Base-by-base conservation (phyloP, 2,329 filamentous ascomycete genomes). In the Xylaria polymorpha region DNA sequence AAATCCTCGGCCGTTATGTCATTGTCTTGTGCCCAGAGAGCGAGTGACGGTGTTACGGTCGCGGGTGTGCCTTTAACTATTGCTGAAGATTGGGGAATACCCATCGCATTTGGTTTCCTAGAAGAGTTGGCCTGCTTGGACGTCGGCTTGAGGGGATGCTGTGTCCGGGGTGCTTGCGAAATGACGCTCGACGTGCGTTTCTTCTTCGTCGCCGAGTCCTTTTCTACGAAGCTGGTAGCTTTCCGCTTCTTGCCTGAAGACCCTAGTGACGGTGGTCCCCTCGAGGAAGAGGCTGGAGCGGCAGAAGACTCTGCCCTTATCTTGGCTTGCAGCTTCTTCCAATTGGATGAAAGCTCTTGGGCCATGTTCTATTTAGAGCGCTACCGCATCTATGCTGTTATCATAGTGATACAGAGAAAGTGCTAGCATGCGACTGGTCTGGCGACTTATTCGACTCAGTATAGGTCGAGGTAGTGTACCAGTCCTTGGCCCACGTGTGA, bases 311-410 rank as follows among this genome's bases (percentile, higher is more conserved):
- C 83, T 48, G 83, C 78, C 76, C 87, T 84, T 74, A 89, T 81
- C 74, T 86, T 86, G 72, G 87, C 86, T 81, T 94, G 91, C 64
- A 94, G 85, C 81, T 87, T 91, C 81, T 93, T 94, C 92, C 92
- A 94, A 78, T 94, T 94, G 63, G 87, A 89, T 14, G 89, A 91
- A 41, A 91, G 80, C 74, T 82, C 83, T 44, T 79, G 79, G 44
- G 83, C 80, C 83, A 85, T 85, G 74, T 71, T 66, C 4, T 53
- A 20, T 37, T 39, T 56, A 12, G 43, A 56, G 44, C 39, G 44
- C 20, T 44, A 20, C 37, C 9, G 32, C 48, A 20, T 46, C 29
- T 60, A 62, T 53, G 53, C 39, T 25, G 35, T 46, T 50, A 64
- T 66, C 20, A 58, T 48, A 29, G 46, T 44, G 37, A 64, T 50